A percentile compares a stretch with the other conserved stretches of the same genome.
phyloP scores from a whole-genome alignment of 208 protist species.

The Blechomonas ayalai region DNA sequence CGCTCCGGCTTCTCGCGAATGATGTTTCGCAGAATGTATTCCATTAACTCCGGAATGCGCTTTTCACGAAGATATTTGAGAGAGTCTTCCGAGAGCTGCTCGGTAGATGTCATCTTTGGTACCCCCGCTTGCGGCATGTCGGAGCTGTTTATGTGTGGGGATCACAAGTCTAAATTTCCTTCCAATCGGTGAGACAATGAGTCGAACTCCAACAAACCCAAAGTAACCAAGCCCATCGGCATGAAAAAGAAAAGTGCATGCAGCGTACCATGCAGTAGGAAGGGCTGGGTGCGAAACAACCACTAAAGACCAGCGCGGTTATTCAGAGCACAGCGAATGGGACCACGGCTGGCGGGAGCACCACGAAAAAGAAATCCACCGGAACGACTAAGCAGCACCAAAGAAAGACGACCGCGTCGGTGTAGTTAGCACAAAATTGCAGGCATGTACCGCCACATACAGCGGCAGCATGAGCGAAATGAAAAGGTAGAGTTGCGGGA shows the following conservation, averaged over 20 bases:
- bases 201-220: conserved; percentile 5
- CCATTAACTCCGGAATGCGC: conserved; percentile 71
- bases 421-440: too few species aligned
- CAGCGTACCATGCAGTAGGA: neutral
- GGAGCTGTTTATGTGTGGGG: neutral
- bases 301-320: too few species aligned
- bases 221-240: neutral
- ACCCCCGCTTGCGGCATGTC: neutral
- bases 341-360: too few species aligned
- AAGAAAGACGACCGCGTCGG: too few species aligned
- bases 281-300: too few species aligned
- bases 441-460: too few species aligned
- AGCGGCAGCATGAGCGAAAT: too few species aligned
- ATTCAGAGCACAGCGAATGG: too few species aligned
- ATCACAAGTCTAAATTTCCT: neutral
- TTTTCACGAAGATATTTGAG: conserved; percentile 73
- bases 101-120: conserved; percentile 11
- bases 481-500: too few species aligned
- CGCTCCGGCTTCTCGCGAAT: conserved; percentile 58
- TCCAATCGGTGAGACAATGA: neutral
- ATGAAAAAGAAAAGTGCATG: neutral
- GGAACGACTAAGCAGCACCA: too few species aligned
- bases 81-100: conserved; percentile 43
- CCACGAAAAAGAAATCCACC: too few species aligned
- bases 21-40: conserved; percentile 67